Percentiles rank a stretch among this genome's conserved stretches.
Evolutionary conservation across 768 basidiomycete genomes (phyloP).

Genomic region (Collybia sordida): DNA sequence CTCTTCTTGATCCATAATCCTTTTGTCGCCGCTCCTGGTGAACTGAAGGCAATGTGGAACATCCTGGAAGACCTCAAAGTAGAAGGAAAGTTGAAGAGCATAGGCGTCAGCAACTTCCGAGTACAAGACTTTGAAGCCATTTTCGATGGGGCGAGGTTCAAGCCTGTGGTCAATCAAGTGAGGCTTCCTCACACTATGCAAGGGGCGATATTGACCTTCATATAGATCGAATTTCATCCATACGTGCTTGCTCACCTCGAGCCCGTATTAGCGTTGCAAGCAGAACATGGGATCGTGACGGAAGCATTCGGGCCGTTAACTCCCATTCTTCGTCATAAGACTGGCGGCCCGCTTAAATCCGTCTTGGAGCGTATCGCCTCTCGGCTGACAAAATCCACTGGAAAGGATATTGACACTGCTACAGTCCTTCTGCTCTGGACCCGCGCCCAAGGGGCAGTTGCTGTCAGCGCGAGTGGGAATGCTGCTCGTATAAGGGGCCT

Average conservation of each 20-base stretch:
- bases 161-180: conserved; percentile 57
- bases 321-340: conserved; percentile 34
- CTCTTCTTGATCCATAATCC: conserved; percentile 54
- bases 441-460: conserved; percentile 28
- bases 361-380: conserved; percentile 28
- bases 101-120: conserved; percentile 56
- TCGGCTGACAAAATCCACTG: conserved; percentile 15
- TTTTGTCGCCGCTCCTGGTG: conserved; percentile 22
- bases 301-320: conserved; percentile 36
- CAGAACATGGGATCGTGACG: conserved; percentile 35
- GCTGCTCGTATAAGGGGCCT: conserved; percentile 26
- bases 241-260: conserved; percentile 30
- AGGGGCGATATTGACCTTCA: not conserved
- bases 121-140: conserved; percentile 43
- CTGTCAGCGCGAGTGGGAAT: conserved; percentile 32
- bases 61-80: conserved; percentile 49
- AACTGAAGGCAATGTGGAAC: conserved; percentile 41
- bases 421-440: conserved; percentile 32
- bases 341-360: conserved; percentile 36
- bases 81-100: conserved; percentile 36
- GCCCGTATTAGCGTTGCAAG: conserved; percentile 32
- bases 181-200: conserved; percentile 3
- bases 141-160: conserved; percentile 41
- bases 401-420: conserved; percentile 20
- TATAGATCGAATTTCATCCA: conserved; percentile 36